Evolutionary conservation across 139 green algal species (phyloP).

Genomic region (Picochlorum sp.): DNA sequence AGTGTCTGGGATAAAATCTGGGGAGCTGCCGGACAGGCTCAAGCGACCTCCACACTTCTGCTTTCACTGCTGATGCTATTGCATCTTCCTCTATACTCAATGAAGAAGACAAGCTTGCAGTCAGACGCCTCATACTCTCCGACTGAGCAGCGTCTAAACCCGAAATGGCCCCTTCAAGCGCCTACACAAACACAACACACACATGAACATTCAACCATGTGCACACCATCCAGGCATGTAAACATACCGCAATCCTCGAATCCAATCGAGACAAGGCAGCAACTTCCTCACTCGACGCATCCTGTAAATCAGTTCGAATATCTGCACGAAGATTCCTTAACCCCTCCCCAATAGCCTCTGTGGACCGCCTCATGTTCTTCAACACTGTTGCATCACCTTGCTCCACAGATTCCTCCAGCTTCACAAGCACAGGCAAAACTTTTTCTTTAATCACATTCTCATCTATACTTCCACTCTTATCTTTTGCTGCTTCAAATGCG

Average conservation of each 20-base stretch:
- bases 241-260: conserved; percentile 15
- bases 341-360: conserved; percentile 6
- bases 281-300: conserved; percentile 2
- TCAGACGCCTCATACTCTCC: conserved; percentile 5
- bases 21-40: conserved; percentile 23
- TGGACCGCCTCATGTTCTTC: background rate
- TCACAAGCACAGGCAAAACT: conserved; percentile 26
- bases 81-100: conserved; percentile 10
- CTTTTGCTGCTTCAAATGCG: too few species aligned
- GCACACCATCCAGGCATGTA: background rate
- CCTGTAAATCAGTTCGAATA: too few species aligned
- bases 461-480: background rate
- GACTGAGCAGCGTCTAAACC: conserved; percentile 21
- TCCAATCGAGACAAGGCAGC: conserved; percentile 21
- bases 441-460: background rate
- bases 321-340: background rate
- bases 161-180: conserved; percentile 20
- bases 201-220: background rate
- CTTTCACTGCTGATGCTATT: conserved; percentile 21
- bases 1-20: conserved; percentile 14
- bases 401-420: conserved; percentile 34
- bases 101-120: conserved; percentile 7
- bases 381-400: conserved; percentile 21
- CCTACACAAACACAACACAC: conserved; percentile 1
- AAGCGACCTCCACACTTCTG: conserved; percentile 13